These are phyloP conservation scores for Westerdykella ornata DNA, from an alignment of 2,329 filamentous ascomycete genomes.

Conservation along the genomic window DNA sequence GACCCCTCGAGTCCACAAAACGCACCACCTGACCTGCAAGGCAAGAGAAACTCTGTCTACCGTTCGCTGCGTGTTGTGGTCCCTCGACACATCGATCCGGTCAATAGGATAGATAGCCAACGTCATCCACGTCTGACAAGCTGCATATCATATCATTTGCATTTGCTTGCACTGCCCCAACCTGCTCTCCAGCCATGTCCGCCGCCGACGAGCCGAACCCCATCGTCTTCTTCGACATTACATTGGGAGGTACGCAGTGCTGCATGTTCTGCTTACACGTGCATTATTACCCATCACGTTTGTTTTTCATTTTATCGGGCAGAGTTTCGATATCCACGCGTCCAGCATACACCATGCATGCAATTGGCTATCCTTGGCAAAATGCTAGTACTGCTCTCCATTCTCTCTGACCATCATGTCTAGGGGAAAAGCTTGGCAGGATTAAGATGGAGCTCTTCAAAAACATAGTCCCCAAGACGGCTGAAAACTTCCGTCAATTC, in stretches of 20 bases:
- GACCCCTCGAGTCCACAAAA: conserved; percentile 1
- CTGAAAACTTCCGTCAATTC: conserved; percentile 95
- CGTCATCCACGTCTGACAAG: conserved; percentile 16
- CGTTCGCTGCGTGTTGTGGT: background rate
- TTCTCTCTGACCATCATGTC: conserved; percentile 9
- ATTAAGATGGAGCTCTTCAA: conserved; percentile 64
- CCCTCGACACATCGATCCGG: conserved; percentile 6
- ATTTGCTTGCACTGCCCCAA: background rate
- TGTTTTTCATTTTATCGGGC: conserved; percentile 5
- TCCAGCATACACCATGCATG: background rate
- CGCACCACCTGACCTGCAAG: background rate
- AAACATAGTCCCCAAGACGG: conserved; percentile 75
- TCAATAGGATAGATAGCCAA: conserved; percentile 10
- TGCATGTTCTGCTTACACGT: conserved; percentile 2
- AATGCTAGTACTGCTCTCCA: no score
- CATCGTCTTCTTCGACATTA: conserved; percentile 69
- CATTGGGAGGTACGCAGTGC: conserved; percentile 60
- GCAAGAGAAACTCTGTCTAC: no score
- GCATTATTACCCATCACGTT: conserved; percentile 8
- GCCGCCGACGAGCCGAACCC: conserved; percentile 38
- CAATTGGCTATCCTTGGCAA: no score
- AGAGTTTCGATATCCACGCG: conserved; percentile 4
- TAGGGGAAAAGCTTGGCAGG: conserved; percentile 33
- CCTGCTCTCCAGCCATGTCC: conserved; percentile 31
- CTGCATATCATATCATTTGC: conserved; percentile 3